Percentiles rank a stretch among this genome's conserved stretches.
Conservation (phyloP, 164 flowering plant genomes). For the Vitis rupestris region DNA sequence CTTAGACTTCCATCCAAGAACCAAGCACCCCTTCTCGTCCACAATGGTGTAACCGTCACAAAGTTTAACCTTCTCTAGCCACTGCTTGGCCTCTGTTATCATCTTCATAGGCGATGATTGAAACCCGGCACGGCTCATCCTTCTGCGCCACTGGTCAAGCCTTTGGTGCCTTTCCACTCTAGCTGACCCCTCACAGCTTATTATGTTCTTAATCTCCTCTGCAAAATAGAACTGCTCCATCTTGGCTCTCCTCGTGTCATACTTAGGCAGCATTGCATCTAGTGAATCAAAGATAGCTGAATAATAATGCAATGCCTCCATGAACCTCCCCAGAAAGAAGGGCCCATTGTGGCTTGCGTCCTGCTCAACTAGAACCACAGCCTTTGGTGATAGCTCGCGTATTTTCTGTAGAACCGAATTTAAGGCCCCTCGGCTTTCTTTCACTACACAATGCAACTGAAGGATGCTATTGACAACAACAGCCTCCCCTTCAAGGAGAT, state of each 20-base stretch:
- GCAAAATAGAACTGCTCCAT: slow-evolving; percentile 66
- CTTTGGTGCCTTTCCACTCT: slow-evolving; percentile 62
- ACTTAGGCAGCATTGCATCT: slow-evolving; percentile 60
- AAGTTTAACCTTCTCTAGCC: slow-evolving; percentile 35
- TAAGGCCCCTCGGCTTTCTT: slow-evolving; percentile 64
- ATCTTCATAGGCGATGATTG: slow-evolving; percentile 53
- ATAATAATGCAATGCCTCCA: slow-evolving; percentile 63
- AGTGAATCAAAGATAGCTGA: slow-evolving; percentile 60
- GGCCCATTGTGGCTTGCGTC: slow-evolving; percentile 71
- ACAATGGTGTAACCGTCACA: slow-evolving; percentile 57
- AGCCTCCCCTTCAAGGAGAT: slow-evolving; percentile 31
- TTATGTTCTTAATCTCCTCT: slow-evolving; percentile 66
- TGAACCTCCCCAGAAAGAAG: slow-evolving; percentile 61
- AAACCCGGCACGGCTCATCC: slow-evolving; percentile 69
- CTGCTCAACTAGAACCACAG: slow-evolving; percentile 52
- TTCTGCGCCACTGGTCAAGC: slow-evolving; percentile 60
- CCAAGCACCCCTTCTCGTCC: slow-evolving; percentile 68
- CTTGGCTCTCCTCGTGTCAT: slow-evolving; percentile 57
- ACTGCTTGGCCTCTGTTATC: slow-evolving; percentile 48
- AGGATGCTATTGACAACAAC: slow-evolving; percentile 57
- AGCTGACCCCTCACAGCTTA: slow-evolving; percentile 64
- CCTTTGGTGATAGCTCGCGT: slow-evolving; percentile 45
- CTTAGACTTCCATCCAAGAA: slow-evolving; percentile 65
- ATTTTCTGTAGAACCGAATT: slow-evolving; percentile 54
- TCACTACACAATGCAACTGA: slow-evolving; percentile 60